Base-by-base conservation (phyloP, 306 rosid species). In the Glycine soja region DNA sequence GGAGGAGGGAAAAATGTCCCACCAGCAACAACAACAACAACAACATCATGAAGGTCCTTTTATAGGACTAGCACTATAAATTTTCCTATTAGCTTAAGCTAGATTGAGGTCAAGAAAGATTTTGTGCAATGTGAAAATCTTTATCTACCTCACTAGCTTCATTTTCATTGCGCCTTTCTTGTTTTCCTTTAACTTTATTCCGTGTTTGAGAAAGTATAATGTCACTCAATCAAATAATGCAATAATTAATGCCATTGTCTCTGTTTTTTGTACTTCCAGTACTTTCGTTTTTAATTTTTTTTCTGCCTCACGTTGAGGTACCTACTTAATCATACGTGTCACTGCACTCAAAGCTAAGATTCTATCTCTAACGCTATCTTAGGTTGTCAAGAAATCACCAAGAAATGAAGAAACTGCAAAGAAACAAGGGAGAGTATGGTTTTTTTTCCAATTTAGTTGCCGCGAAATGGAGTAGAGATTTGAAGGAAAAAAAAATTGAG, bases 111-210 rank as follows among this genome's bases (percentile, higher is more conserved):
- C 19, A 70, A 71, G 80, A 84, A 81, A 54, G 90, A 84, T 82
- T 78, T 84, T 84, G 80, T 78, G 78, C 81, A 38, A 3, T 10
- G 83, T 78, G 78, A 85, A 82, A 87, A 87, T 84, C 88, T 87
- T 66, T 76, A 34, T 51, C 65, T 72, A 14, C 61, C 69, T 71
- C 40, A 14, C 70, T 75, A 30, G 73, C 80, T 69, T 79, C 63
- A 72, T 66, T 54, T 85, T 70, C 58, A 54, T 11, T 61, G 48
- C 8, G n/a, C 34, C n/a, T 71, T 78, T 53, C 76, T 62, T 75
- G 34, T 43, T 43, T 46, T 4, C 67, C 62, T 72, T 75, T 75
- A 9, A 42, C 64, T 45, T 62, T 78, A 52, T 77, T 24, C 57
- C 12, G 32, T 68, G 57, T 68, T 68, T 56, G 43, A 30, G 24